Evolutionary conservation across 331 rosid genomes (phyloP).

Genomic region (Quercus lobata): DNA sequence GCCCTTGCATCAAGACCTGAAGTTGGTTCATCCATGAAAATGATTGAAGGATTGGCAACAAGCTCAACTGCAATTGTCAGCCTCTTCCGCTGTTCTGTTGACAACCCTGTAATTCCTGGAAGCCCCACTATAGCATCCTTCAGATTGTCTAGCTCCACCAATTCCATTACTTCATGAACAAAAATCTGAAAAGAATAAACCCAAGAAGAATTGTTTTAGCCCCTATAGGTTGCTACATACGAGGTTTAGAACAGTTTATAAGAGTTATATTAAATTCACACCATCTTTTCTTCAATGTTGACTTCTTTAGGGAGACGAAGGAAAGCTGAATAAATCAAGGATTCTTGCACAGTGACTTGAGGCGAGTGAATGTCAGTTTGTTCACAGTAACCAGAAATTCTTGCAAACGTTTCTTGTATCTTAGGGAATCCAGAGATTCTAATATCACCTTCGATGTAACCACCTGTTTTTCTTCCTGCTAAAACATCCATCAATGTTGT

Average conservation of each 20-base stretch:
- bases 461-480: slow-evolving; percentile 97
- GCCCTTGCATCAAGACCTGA: no score
- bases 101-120: no score
- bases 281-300: slow-evolving; percentile 64
- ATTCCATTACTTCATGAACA: no score
- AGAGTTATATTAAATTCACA: slow-evolving; percentile 22
- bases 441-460: slow-evolving; percentile 87
- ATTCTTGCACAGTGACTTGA: slow-evolving; percentile 84
- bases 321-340: slow-evolving; percentile 93
- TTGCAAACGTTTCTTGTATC: slow-evolving; percentile 96
- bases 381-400: slow-evolving; percentile 97
- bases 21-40: no score
- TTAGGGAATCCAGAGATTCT: slow-evolving; percentile 91
- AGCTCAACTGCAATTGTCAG: no score
- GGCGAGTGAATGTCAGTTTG: slow-evolving; percentile 98
- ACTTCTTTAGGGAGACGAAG: slow-evolving; percentile 96
- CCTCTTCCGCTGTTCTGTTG: no score
- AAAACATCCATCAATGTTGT: slow-evolving; percentile 98
- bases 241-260: slow-evolving; percentile 1
- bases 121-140: no score
- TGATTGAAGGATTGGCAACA: no score
- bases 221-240: not conserved
- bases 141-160: no score
- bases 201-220: not conserved
- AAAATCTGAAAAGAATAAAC: no score